Conservation (phyloP, 257 asterid species). For the Lithospermum erythrorhizon region DNA sequence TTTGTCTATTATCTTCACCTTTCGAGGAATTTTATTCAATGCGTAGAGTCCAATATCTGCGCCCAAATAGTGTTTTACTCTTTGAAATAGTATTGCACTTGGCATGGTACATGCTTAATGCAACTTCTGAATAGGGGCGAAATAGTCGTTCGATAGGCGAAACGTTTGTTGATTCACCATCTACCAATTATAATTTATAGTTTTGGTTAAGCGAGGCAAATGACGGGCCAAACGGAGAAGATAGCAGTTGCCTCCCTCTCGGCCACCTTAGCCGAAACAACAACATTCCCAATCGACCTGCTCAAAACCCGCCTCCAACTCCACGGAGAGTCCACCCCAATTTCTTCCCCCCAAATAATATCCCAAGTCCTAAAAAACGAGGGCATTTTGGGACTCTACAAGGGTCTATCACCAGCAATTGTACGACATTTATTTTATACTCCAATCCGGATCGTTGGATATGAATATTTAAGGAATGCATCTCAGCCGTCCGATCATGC, state of each 20-base stretch:
- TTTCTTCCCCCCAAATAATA: constrained; percentile 37
- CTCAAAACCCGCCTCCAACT: constrained; percentile 78
- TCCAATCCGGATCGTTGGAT: constrained; percentile 66
- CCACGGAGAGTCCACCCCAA: constrained; percentile 46
- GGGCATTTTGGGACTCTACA: constrained; percentile 56
- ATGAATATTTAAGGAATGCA: constrained; percentile 51
- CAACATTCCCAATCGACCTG: constrained; percentile 84
- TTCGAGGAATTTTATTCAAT: too few species aligned
- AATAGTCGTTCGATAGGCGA: too few species aligned
- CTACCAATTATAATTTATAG: too few species aligned
- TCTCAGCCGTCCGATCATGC: constrained; percentile 21
- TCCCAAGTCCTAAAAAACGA: constrained; percentile 36
- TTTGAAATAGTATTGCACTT: too few species aligned
- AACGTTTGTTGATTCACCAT: too few species aligned
- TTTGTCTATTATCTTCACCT: too few species aligned
- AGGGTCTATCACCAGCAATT: constrained; percentile 61
- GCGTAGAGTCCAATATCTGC: too few species aligned
- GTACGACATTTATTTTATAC: constrained; percentile 66
- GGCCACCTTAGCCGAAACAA: constrained; percentile 67
- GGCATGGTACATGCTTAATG: too few species aligned
- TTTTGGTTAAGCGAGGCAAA: too few species aligned
- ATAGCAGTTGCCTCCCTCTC: constrained; percentile 55
- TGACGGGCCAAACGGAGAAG: constrained; percentile 19
- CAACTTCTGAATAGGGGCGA: too few species aligned
- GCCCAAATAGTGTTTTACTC: too few species aligned